Evolutionary conservation across 345 rosid genomes (phyloP).

Genomic region (Kandelia obovata): DNA sequence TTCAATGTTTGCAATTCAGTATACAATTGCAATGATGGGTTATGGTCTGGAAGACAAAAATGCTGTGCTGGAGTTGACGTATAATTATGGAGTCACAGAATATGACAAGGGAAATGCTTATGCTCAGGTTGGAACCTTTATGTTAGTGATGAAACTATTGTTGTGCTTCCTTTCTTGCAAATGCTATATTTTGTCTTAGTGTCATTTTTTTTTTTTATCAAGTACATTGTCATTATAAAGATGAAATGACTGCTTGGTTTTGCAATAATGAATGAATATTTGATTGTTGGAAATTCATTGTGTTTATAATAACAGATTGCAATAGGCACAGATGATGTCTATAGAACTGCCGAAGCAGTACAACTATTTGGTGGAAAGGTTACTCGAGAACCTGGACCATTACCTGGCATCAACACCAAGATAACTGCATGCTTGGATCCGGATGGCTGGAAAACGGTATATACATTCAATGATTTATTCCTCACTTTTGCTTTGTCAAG

Average conservation of each 20-base stretch:
- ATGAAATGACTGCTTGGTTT: too few species aligned
- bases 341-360: slow-evolving; percentile 84
- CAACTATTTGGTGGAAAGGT: slow-evolving; percentile 79
- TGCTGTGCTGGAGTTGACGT: slow-evolving; percentile 78
- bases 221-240: too few species aligned
- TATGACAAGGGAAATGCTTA: slow-evolving; percentile 87
- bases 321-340: slow-evolving; percentile 89
- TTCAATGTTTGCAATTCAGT: slow-evolving; percentile 29
- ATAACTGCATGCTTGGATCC: slow-evolving; percentile 95
- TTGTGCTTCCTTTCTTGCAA: too few species aligned
- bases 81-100: slow-evolving; percentile 82
- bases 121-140: slow-evolving; percentile 56
- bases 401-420: slow-evolving; percentile 87
- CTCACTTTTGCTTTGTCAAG: too few species aligned
- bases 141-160: background rate
- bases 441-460: slow-evolving; percentile 98
- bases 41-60: slow-evolving; percentile 89
- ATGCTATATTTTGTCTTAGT: too few species aligned
- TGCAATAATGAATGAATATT: too few species aligned
- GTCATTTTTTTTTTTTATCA: too few species aligned
- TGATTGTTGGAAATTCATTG: background rate
- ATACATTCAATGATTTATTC: background rate
- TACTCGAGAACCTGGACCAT: slow-evolving; percentile 87
- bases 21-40: slow-evolving; percentile 77
- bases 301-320: slow-evolving; percentile 56